Evolutionary conservation across 139 green algal species (phyloP), one percentile per base, ranked within the genome.

Genomic region (Picochlorum sp.): DNA sequence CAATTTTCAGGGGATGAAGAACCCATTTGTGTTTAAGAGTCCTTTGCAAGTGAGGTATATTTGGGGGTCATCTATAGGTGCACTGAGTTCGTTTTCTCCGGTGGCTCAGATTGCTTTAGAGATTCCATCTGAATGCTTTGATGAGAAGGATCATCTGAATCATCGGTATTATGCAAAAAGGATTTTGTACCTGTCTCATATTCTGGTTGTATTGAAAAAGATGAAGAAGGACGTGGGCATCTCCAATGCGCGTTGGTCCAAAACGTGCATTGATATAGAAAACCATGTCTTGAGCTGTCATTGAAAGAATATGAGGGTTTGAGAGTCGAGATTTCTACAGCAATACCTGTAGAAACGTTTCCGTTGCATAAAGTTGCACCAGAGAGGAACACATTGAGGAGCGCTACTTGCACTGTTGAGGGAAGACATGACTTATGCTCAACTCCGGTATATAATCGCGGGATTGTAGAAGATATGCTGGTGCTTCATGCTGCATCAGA

Each of bases 361-460:
- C 62, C 77, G 2, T 44, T 85, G 2, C 21, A 45, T 23, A 81
- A 81, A 49, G 78, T 92, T 8, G 62, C 61, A 1, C 81, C 86
- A 13, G 65, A 72, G 18, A 62, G 72, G 8, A 84, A 84, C 59
- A 82, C 75, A 58, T 50, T 88, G 52, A 67, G 70, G 2, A 44
- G 20, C 2, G 64, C 24, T 16, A 68, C 20, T 8, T 11, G 7
- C n/a, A 14, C 24, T 23, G 28, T 16, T 47, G 14, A 62, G 15
- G 34, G 45, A 45, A 34, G 41, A 18, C 26, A 32, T 6, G 28
- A 63, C 41, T 45, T 71, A 54, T 24, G 50, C 9, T 79, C 85
- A 21, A 92, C 85, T 6, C 83, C 86, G 3, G 63, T 81, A 6
- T 92, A 92, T 77, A 91, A 91, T 66, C 68, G 75, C 2, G 67